Percentiles rank a stretch among this genome's conserved stretches.
Evolutionary conservation across 208 protist genomes (phyloP).

Genomic region (Wallacemonas rigidus): DNA sequence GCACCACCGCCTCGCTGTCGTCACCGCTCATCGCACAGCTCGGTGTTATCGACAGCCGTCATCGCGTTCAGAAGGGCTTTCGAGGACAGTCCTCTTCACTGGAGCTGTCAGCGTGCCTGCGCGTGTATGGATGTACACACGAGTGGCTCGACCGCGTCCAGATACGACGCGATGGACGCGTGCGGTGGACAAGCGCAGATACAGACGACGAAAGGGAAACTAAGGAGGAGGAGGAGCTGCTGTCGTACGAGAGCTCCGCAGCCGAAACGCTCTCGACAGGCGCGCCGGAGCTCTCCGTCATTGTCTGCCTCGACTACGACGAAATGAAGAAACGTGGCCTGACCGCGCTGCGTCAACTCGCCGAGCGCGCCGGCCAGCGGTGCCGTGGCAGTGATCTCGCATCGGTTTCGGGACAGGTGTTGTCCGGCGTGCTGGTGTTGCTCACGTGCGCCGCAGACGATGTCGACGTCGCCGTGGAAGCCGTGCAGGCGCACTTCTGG

Average conservation of each 20-base stretch:
- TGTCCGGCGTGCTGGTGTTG: conserved; percentile 9
- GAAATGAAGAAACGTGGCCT: not conserved
- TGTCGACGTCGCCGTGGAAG: not conserved
- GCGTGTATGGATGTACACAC: not conserved
- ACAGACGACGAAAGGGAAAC: not conserved
- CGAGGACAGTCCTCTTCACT: not conserved
- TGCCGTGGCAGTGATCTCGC: not conserved
- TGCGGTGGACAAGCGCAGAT: not conserved
- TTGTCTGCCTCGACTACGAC: conserved; percentile 1
- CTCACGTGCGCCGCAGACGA: not conserved
- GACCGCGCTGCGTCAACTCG: not conserved
- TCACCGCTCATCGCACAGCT: conserved; percentile 11
- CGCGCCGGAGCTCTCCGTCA: not conserved
- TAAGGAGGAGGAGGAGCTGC: not conserved
- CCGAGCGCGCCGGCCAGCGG: not conserved
- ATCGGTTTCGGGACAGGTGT: not conserved
- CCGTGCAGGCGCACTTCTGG: conserved; percentile 10
- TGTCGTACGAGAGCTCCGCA: not conserved
- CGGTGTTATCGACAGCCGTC: conserved; percentile 5
- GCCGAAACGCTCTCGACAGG: not conserved
- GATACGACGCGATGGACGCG: not conserved
- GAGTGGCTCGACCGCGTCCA: not conserved
- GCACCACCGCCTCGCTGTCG: not conserved
- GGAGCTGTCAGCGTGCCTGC: conserved; percentile 3
- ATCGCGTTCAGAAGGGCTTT: not conserved